Evolutionary conservation across 2,329 filamentous ascomycete species (phyloP).

Genomic region (Xenosphaeropsis pyriputrescens): DNA sequence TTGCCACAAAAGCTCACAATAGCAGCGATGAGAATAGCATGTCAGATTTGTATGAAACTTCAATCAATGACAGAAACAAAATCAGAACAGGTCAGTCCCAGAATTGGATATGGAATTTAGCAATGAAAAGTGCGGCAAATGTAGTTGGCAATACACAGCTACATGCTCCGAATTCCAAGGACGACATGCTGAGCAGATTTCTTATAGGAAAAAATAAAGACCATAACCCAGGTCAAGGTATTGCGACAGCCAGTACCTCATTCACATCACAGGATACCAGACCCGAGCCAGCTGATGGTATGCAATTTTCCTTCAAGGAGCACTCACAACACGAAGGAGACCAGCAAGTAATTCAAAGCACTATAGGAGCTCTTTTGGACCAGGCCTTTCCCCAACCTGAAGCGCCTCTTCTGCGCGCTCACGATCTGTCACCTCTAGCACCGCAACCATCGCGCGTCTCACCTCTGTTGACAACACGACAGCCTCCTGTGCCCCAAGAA

Average conservation of each 20-base stretch:
- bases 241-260: background rate
- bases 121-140: background rate
- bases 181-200: background rate
- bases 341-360: conserved; percentile 18
- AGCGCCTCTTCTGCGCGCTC: conserved; percentile 54
- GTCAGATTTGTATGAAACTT: conserved; percentile 9
- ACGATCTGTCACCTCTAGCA: conserved; percentile 59
- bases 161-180: background rate
- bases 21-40: conserved; percentile 11
- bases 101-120: background rate
- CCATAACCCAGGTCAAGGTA: background rate
- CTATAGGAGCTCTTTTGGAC: conserved; percentile 21
- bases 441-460: conserved; percentile 62
- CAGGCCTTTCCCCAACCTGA: conserved; percentile 24
- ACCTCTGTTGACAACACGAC: conserved; percentile 32
- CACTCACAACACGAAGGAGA: conserved; percentile 10
- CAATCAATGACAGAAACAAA: conserved; percentile 1
- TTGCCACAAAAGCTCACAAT: conserved; percentile 7
- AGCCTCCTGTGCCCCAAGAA: conserved; percentile 15
- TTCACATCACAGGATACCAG: background rate
- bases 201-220: background rate
- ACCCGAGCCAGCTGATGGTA: background rate
- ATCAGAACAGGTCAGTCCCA: background rate
- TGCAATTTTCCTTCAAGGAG: background rate
- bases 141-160: no score